Conservation (phyloP, 495 filamentous ascomycete genomes). For the Neurospora tetraspora region DNA sequence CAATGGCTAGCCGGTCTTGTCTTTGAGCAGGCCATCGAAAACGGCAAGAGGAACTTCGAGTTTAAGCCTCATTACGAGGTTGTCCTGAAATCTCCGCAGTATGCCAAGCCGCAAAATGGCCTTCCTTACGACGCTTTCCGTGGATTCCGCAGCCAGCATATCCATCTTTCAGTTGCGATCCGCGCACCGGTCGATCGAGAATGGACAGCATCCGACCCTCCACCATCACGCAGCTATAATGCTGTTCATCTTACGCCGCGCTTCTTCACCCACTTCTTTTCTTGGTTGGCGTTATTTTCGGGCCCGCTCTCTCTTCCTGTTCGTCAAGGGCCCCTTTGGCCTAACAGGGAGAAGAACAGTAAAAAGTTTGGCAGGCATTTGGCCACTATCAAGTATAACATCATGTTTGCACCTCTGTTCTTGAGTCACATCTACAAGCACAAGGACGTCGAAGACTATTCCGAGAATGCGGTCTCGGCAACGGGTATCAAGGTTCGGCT, state of each 20-base stretch:
- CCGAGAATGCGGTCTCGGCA: constrained; percentile 70
- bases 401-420: constrained; percentile 85
- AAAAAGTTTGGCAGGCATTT: constrained; percentile 97
- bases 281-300: constrained; percentile 95
- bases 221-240: constrained; percentile 82
- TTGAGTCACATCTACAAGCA: constrained; percentile 97
- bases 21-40: constrained; percentile 68
- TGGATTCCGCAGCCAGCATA: constrained; percentile 89
- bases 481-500: constrained; percentile 90
- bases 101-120: constrained; percentile 47
- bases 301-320: constrained; percentile 92
- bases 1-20: constrained; percentile 83
- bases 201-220: constrained; percentile 63
- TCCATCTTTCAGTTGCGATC: constrained; percentile 86
- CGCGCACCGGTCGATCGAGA: constrained; percentile 70
- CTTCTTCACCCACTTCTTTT: constrained; percentile 97
- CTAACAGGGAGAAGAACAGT: constrained; percentile 84
- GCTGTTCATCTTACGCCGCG: constrained; percentile 85
- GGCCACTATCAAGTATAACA: constrained; percentile 93
- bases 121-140: constrained; percentile 79
- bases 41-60: constrained; percentile 62
- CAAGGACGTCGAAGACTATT: constrained; percentile 83
- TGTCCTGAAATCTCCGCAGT: constrained; percentile 66
- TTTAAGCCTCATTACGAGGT: constrained; percentile 93
- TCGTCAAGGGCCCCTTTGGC: constrained; percentile 83